A percentile compares a stretch with the other conserved stretches of the same genome.
Conservation (phyloP, 2,329 filamentous ascomycete genomes). For the Fusarium illudens region DNA sequence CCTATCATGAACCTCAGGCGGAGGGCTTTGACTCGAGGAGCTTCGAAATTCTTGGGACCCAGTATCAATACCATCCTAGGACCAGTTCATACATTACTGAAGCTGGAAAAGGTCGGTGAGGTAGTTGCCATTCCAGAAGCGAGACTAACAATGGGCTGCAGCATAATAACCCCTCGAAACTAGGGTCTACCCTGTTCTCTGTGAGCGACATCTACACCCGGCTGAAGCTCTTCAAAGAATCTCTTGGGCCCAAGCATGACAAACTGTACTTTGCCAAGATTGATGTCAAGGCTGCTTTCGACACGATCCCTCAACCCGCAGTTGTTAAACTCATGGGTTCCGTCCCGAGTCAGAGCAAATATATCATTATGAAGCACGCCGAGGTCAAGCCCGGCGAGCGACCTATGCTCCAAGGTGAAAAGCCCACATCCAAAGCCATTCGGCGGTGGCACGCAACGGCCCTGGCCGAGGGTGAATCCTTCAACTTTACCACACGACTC, state of each 20-base stretch:
- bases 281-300: conserved; percentile 92
- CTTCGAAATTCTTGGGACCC: conserved; percentile 68
- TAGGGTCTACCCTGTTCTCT: conserved; percentile 86
- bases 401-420: conserved; percentile 29
- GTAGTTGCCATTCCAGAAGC: neutral
- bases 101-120: conserved; percentile 73
- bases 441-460: conserved; percentile 65
- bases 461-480: conserved; percentile 51
- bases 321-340: conserved; percentile 72
- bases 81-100: conserved; percentile 80
- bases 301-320: conserved; percentile 87
- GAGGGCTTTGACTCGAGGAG: conserved; percentile 62
- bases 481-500: conserved; percentile 57
- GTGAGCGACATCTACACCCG: conserved; percentile 80
- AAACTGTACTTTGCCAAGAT: conserved; percentile 88
- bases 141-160: conserved; percentile 36
- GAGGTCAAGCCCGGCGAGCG: conserved; percentile 67
- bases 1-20: conserved; percentile 88
- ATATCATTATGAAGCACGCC: conserved; percentile 77
- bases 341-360: conserved; percentile 66
- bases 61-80: conserved; percentile 64
- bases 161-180: conserved; percentile 59
- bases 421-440: conserved; percentile 48
- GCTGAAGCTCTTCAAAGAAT: conserved; percentile 73
- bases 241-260: conserved; percentile 49